Evolutionary conservation across 495 filamentous ascomycete genomes (phyloP), one percentile per base, ranked within the genome.

Genomic region (Penicillium fimorum): DNA sequence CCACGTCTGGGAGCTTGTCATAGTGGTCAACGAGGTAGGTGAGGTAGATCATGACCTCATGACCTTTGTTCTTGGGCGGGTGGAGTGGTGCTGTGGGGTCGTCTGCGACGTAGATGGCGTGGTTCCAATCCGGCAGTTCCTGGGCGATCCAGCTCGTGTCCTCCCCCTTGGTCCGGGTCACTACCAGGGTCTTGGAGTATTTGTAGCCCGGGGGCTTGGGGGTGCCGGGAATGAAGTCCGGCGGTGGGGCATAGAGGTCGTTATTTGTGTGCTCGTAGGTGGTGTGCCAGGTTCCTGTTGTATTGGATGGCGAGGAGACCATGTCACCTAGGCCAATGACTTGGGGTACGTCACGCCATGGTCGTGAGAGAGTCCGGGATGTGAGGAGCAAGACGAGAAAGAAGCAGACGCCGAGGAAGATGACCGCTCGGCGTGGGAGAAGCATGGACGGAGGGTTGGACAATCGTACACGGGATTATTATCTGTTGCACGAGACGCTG

Each of bases 21-120:
- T 91, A 92, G 68, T 85, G 79, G 62, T 90, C 85, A 64, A 88
- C 82, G 58, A 90, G 80, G 60, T 85, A 90, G 47, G 80, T 85
- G 50, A 89, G 72, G 64, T 92, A 92, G 9, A 87, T 76, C 77
- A 91, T 85, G 13, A 85, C 88, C 66, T 92, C 88, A 60, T 90
- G 83, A 11, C 88, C 89, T 68, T 91, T 91, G 61, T 89, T 89
- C 58, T 80, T 79, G 0, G 85, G 86, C 3, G 87, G 83, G 63
- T 88, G 86, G 5, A 84, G 71, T 8, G 74, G 74, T 1, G 86
- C 85, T 0, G 62, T 70, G 12, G 80, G 78, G 58, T 87, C 82
- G 58, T 91, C 81, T 47, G 79, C 86, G 35, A 83, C 76, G 61
- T 90, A 91, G 24, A 87, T 71, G n/a, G 84, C 80, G 17, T 75